phyloP scores from a whole-genome alignment of 306 rosid genomes.

The Mimosa bimucronata region DNA sequence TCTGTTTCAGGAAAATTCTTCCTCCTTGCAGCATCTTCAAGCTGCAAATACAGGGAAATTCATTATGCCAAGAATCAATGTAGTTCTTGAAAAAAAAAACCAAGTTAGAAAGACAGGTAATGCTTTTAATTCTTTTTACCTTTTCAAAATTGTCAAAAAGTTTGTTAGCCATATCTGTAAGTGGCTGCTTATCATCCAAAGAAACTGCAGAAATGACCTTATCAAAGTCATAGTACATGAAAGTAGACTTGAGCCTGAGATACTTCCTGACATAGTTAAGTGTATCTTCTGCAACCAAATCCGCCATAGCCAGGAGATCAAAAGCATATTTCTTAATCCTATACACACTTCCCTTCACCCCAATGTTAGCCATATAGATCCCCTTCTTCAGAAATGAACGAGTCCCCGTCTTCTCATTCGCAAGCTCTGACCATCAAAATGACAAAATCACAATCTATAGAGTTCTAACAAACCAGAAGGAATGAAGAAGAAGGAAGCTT shows the following conservation, averaged over 20 bases:
- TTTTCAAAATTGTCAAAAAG: constrained; percentile 82
- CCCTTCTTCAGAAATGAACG: constrained; percentile 79
- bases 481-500: constrained; percentile 35
- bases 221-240: constrained; percentile 89
- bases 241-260: constrained; percentile 78
- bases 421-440: constrained; percentile 54
- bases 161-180: constrained; percentile 73
- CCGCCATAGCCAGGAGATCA: constrained; percentile 91
- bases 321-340: constrained; percentile 76
- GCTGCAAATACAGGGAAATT: constrained; percentile 51
- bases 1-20: constrained; percentile 28
- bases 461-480: background rate
- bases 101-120: background rate
- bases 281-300: constrained; percentile 71
- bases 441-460: constrained; percentile 11
- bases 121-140: constrained; percentile 40
- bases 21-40: constrained; percentile 73
- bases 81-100: background rate
- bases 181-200: constrained; percentile 63
- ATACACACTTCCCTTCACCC: constrained; percentile 64
- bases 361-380: constrained; percentile 73
- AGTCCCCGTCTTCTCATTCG: constrained; percentile 80
- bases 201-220: constrained; percentile 74
- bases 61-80: background rate
- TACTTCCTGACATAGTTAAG: constrained; percentile 80